Conservation (phyloP, 208 protist species). For the Polymyxa betae region DNA sequence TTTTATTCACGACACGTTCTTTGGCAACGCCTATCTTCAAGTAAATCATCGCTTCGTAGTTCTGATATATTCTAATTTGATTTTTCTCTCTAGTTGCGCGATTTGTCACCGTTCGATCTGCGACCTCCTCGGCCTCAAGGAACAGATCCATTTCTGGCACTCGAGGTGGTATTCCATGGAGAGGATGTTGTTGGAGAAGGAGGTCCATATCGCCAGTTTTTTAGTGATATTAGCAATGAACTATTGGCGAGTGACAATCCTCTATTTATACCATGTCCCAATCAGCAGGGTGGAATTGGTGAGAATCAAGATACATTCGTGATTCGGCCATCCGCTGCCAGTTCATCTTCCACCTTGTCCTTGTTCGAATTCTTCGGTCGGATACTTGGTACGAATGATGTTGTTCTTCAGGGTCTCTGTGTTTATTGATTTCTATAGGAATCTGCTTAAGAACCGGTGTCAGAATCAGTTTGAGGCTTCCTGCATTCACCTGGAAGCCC, state of each 20-base stretch:
- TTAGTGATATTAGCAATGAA: constrained; percentile 43
- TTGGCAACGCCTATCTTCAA: constrained; percentile 36
- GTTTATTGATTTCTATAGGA: not conserved
- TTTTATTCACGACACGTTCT: constrained; percentile 45
- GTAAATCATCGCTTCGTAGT: not conserved
- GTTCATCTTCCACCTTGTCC: not conserved
- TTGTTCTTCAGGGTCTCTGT: not conserved
- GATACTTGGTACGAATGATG: not conserved
- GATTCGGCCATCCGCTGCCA: constrained; percentile 39
- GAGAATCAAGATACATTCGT: constrained; percentile 51
- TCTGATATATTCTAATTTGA: not conserved
- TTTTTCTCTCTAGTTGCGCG: not conserved
- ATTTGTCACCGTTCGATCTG: constrained; percentile 35
- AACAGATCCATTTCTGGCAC: constrained; percentile 32
- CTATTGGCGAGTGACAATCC: not conserved
- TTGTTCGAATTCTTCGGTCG: constrained; percentile 40
- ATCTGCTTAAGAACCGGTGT: constrained; percentile 12
- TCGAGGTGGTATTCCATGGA: constrained; percentile 54
- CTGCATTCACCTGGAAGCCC: constrained; percentile 42
- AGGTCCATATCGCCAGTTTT: constrained; percentile 53
- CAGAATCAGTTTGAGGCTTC: not conserved
- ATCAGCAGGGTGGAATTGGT: constrained; percentile 40
- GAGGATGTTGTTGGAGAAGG: constrained; percentile 53
- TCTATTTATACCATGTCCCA: constrained; percentile 1
- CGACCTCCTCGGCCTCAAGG: constrained; percentile 45